phyloP scores from a whole-genome alignment of 495 filamentous ascomycete species.

The Emericellopsis terricola region DNA sequence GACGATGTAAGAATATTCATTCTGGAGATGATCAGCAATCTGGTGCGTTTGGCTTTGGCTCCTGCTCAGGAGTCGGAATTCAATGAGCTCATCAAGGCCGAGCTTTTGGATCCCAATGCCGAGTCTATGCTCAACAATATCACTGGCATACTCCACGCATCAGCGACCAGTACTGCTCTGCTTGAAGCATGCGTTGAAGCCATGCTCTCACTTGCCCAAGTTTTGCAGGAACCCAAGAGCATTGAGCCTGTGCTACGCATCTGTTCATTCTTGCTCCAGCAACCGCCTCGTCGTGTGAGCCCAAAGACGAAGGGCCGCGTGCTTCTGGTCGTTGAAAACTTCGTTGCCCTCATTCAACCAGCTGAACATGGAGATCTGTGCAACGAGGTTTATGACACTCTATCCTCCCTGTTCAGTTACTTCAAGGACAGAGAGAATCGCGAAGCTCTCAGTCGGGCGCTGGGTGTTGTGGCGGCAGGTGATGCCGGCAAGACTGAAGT shows the following conservation, averaged over 20 bases:
- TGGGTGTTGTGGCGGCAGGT: constrained; percentile 46
- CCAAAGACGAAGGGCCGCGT: constrained; percentile 63
- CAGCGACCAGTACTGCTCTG: constrained; percentile 45
- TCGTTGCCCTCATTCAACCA: constrained; percentile 43
- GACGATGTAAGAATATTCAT: constrained; percentile 78
- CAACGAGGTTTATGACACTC: constrained; percentile 37
- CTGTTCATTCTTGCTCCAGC: constrained; percentile 60
- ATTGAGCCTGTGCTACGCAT: constrained; percentile 58
- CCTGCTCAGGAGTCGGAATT: constrained; percentile 32
- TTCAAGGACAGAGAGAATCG: constrained; percentile 67
- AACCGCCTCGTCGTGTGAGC: constrained; percentile 63
- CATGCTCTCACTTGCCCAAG: constrained; percentile 54
- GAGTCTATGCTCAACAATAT: constrained; percentile 50
- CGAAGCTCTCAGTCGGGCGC: constrained; percentile 48
- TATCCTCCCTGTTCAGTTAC: constrained; percentile 65
- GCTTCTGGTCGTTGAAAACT: constrained; percentile 52
- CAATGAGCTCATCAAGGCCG: constrained; percentile 37
- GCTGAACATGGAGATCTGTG: constrained; percentile 37
- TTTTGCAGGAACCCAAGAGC: constrained; percentile 49
- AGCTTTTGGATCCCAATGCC: constrained; percentile 51
- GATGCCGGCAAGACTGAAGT: constrained; percentile 41
- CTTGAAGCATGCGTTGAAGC: constrained; percentile 62
- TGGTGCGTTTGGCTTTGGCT: constrained; percentile 38
- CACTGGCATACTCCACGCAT: constrained; percentile 40
- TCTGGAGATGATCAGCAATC: constrained; percentile 49